A percentile compares a stretch with the other conserved stretches of the same genome.
Conservation (phyloP, 345 rosid species). For the Salix udensis region DNA sequence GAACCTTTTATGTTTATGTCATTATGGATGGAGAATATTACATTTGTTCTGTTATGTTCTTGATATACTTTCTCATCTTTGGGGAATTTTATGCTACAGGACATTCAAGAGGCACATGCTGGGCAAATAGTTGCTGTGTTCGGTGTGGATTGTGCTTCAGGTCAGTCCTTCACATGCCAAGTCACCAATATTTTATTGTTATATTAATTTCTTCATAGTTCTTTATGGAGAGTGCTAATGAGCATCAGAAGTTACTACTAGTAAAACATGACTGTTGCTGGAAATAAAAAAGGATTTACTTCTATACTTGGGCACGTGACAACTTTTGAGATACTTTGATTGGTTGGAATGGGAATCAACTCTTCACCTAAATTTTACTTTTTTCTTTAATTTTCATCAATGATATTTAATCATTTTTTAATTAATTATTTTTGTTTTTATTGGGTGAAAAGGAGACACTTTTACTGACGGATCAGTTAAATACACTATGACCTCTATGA, state of each 20-base stretch:
- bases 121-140: slow-evolving; percentile 99
- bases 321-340: not conserved
- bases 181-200: not conserved
- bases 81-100: slow-evolving; percentile 40
- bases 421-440: not conserved
- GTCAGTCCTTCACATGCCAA: slow-evolving; percentile 23
- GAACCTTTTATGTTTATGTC: not conserved
- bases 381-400: slow-evolving; percentile 2
- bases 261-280: not conserved
- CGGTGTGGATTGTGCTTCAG: slow-evolving; percentile 99
- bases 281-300: not conserved
- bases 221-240: not conserved
- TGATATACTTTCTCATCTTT: slow-evolving; percentile 1
- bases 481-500: slow-evolving; percentile 99
- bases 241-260: not conserved
- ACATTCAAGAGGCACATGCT: slow-evolving; percentile 97
- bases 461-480: slow-evolving; percentile 89
- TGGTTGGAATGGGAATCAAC: not conserved
- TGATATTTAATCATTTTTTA: not conserved
- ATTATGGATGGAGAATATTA: not conserved
- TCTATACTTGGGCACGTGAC: not conserved
- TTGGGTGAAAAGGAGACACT: slow-evolving; percentile 65
- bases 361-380: not conserved
- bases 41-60: not conserved
- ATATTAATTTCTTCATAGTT: not conserved